Conservation (phyloP, 345 rosid species). For the Xanthoceras sorbifolium region DNA sequence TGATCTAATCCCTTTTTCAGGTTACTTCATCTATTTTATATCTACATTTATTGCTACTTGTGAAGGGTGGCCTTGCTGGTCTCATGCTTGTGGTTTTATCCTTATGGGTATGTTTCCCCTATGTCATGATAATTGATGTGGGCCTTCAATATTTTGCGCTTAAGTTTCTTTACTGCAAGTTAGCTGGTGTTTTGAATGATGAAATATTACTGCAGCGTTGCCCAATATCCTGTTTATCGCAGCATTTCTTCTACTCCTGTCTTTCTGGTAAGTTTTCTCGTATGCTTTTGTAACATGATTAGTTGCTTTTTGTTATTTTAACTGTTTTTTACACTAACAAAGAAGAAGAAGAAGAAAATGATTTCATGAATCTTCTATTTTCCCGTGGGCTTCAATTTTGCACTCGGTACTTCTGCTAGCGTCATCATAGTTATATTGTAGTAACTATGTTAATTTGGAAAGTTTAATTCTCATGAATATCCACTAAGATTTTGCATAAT, state of each 20-base stretch:
- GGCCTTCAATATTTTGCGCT: neutral
- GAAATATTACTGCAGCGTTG: slow-evolving; percentile 48
- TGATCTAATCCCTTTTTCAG: slow-evolving; percentile 31
- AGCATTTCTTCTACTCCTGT: slow-evolving; percentile 58
- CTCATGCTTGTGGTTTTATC: slow-evolving; percentile 41
- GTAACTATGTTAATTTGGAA: neutral
- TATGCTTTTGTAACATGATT: neutral
- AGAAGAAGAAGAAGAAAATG: neutral
- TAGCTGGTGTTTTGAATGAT: slow-evolving; percentile 6
- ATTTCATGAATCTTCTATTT: neutral
- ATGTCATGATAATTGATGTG: neutral
- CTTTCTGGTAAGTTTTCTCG: slow-evolving; percentile 56
- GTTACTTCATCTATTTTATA: slow-evolving; percentile 34
- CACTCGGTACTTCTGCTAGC: neutral
- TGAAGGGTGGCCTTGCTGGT: slow-evolving; percentile 47
- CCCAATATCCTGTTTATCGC: slow-evolving; percentile 60
- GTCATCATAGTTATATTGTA: neutral
- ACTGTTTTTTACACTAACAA: neutral
- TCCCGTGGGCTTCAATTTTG: neutral
- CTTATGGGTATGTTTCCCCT: slow-evolving; percentile 41
- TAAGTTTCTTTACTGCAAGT: neutral
- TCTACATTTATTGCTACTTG: slow-evolving; percentile 34
- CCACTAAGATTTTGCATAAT: neutral
- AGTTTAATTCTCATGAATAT: neutral
- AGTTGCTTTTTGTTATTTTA: neutral